A percentile compares a stretch with the other conserved stretches of the same genome.
Conservation (phyloP, 108 stramenopile genomes). For the Nitzschia inconspicua region DNA sequence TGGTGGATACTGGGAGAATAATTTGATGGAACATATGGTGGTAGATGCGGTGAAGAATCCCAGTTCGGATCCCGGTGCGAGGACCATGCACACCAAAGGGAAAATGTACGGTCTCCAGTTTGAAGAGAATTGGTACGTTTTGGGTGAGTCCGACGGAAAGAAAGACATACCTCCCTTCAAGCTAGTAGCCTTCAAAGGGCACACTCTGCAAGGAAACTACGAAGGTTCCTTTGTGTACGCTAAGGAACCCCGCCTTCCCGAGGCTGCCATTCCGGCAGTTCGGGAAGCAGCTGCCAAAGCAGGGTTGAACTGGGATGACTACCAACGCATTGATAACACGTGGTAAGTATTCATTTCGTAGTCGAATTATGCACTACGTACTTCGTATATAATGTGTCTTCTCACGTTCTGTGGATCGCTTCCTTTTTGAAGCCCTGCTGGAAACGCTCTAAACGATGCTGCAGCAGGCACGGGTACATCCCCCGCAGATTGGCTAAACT, state of each 20-base stretch:
- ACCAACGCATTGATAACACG: slow-evolving; percentile 73
- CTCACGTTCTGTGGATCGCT: neutral
- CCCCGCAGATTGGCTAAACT: slow-evolving; percentile 77
- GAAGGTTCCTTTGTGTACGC: slow-evolving; percentile 93
- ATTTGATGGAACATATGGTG: slow-evolving; percentile 82
- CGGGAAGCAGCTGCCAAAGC: slow-evolving; percentile 72
- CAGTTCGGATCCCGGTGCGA: slow-evolving; percentile 21
- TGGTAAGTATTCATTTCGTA: slow-evolving; percentile 25
- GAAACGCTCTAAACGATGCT: slow-evolving; percentile 62
- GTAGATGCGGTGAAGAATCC: slow-evolving; percentile 50
- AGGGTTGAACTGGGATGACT: slow-evolving; percentile 71
- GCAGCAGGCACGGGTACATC: slow-evolving; percentile 79
- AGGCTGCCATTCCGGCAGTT: slow-evolving; percentile 72
- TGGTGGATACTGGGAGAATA: slow-evolving; percentile 90
- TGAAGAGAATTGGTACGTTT: slow-evolving; percentile 91
- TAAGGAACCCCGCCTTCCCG: slow-evolving; percentile 73
- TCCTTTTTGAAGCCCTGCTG: slow-evolving; percentile 27
- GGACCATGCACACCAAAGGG: slow-evolving; percentile 86
- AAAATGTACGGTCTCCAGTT: slow-evolving; percentile 94
- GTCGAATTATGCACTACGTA: neutral
- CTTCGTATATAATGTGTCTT: neutral
- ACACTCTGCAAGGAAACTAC: slow-evolving; percentile 95
- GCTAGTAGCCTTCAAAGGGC: slow-evolving; percentile 92
- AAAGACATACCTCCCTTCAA: slow-evolving; percentile 71
- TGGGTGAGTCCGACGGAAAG: slow-evolving; percentile 75